A percentile compares a stretch with the other conserved stretches of the same genome.
Conservation (phyloP, 1,139 yeast species). For the Taiozyma sp. region DNA sequence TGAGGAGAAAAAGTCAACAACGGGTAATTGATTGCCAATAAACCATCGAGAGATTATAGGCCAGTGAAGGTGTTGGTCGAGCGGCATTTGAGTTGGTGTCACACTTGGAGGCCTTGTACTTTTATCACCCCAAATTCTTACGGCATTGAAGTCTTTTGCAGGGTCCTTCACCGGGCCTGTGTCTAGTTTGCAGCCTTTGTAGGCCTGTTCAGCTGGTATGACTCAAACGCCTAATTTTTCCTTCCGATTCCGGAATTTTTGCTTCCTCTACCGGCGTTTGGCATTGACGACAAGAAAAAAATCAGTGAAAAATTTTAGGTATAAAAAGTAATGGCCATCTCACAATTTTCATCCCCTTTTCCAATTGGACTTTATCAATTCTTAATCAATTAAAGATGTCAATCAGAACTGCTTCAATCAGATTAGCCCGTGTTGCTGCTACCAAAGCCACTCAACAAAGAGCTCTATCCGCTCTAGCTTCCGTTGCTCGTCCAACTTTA, state of each 20-base stretch:
- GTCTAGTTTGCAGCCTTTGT: too few relatives aligned
- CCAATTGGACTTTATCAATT: neutral
- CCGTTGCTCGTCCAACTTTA: conserved; percentile 41
- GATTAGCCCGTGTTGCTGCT: conserved; percentile 58
- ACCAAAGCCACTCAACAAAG: conserved; percentile 41
- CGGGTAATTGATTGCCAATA: too few relatives aligned
- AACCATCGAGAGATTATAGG: too few relatives aligned
- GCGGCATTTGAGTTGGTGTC: too few relatives aligned
- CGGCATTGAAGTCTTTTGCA: neutral
- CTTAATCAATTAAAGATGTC: conserved; percentile 36
- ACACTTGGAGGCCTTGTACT: too few relatives aligned
- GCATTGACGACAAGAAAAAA: neutral
- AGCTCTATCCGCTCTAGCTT: conserved; percentile 58
- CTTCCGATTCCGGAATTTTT: neutral
- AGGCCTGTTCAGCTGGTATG: neutral
- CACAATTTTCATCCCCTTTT: neutral
- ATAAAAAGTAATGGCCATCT: neutral
- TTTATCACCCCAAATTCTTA: too few relatives aligned
- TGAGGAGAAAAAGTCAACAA: too few relatives aligned
- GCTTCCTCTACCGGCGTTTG: neutral
- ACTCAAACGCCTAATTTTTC: neutral
- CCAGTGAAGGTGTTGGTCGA: too few relatives aligned
- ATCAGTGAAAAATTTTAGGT: neutral
- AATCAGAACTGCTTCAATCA: conserved; percentile 56
- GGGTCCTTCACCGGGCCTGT: neutral